Evolutionary conservation across 1,284 basidiomycete genomes (phyloP).

Genomic region (Anthracocystis setariae): DNA sequence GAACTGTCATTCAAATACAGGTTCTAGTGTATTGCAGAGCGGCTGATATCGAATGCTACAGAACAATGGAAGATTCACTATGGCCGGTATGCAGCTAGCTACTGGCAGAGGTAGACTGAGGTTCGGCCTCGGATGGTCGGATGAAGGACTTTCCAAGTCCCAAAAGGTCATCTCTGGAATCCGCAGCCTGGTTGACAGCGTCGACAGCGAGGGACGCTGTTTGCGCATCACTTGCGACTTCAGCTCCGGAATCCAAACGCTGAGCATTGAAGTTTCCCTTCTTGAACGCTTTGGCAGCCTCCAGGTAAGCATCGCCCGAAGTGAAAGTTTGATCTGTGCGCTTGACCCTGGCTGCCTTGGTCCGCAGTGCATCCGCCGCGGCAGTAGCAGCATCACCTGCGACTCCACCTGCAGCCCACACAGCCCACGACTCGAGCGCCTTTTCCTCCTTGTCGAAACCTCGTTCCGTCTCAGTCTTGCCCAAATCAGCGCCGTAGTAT

Average conservation of each 20-base stretch:
- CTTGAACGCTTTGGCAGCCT: conserved; percentile 48
- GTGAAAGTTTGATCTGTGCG: conserved; percentile 49
- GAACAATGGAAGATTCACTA: neutral
- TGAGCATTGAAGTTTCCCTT: conserved; percentile 29
- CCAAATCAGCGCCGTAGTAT: conserved; percentile 78
- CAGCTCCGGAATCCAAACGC: conserved; percentile 13
- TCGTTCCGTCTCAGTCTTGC: conserved; percentile 64
- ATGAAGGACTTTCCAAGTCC: conserved; percentile 31
- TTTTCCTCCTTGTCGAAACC: conserved; percentile 59
- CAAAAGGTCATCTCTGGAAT: conserved; percentile 34
- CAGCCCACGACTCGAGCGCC: conserved; percentile 58
- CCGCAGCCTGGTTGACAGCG: conserved; percentile 2
- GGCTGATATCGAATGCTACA: neutral
- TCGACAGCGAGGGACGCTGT: neutral
- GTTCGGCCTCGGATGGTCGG: conserved; percentile 17
- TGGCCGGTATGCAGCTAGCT: neutral
- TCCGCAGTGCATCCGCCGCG: conserved; percentile 26
- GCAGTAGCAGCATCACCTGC: conserved; percentile 12
- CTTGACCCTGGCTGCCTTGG: conserved; percentile 40
- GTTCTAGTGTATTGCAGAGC: too few species aligned
- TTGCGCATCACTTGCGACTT: neutral
- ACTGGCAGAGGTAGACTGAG: conserved; percentile 1
- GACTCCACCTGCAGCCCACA: conserved; percentile 31
- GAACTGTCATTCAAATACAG: too few species aligned
- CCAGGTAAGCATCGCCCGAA: conserved; percentile 42